Evolutionary conservation across 2,329 filamentous ascomycete species (phyloP).

Genomic region (Calonectria fujianensis): DNA sequence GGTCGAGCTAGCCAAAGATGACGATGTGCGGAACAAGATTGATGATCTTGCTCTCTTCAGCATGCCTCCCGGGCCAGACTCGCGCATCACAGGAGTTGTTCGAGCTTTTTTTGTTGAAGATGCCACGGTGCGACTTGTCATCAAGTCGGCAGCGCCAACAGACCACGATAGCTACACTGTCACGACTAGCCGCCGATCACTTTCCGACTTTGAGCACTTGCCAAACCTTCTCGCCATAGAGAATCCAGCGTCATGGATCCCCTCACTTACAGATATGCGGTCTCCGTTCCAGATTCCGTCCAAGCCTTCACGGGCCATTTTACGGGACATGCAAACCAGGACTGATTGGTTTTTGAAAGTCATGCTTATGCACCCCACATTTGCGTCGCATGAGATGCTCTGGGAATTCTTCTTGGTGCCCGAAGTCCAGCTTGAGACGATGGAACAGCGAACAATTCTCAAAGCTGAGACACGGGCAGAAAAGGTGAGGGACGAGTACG

Average conservation of each 20-base stretch:
- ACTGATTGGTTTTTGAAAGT: constrained; percentile 93
- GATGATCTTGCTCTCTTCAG: constrained; percentile 94
- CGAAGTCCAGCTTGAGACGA: constrained; percentile 91
- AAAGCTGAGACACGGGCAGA: constrained; percentile 91
- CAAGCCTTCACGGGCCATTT: constrained; percentile 88
- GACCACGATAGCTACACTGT: constrained; percentile 90
- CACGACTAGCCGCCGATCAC: constrained; percentile 92
- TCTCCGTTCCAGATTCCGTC: constrained; percentile 96
- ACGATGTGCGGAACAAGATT: constrained; percentile 96
- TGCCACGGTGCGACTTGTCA: constrained; percentile 90
- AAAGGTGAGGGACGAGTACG: constrained; percentile 90
- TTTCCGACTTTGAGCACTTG: constrained; percentile 93
- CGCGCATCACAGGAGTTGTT: constrained; percentile 92
- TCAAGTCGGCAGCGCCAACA: constrained; percentile 95
- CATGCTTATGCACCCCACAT: constrained; percentile 91
- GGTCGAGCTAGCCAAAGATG: constrained; percentile 97
- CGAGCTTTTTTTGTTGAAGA: constrained; percentile 98
- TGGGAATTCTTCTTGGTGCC: constrained; percentile 99
- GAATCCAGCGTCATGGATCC: constrained; percentile 96
- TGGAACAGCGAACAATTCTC: constrained; percentile 89
- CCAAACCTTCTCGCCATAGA: constrained; percentile 89
- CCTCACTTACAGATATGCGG: constrained; percentile 83
- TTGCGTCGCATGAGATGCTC: constrained; percentile 95
- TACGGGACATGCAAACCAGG: constrained; percentile 90
- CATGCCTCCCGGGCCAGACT: constrained; percentile 81